Percentiles rank a stretch among this genome's conserved stretches.
Evolutionary conservation across 176 grass and related monocot genomes (phyloP).

Genomic region (Oryza meyeriana): DNA sequence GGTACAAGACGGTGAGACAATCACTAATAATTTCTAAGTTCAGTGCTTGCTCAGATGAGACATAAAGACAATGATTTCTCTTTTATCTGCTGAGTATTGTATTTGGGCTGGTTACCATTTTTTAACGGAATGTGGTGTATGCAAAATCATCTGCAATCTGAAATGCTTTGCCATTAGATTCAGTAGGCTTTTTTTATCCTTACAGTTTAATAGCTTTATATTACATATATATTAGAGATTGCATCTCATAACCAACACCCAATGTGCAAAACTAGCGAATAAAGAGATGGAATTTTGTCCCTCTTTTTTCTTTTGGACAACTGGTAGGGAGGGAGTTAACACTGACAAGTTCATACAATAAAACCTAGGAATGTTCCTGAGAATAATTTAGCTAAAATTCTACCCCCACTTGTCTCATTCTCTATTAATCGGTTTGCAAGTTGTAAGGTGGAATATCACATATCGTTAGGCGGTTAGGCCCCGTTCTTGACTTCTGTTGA

Average conservation of each 20-base stretch:
- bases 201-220: not conserved
- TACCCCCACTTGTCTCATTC: not conserved
- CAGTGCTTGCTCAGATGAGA: not conserved
- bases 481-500: not conserved
- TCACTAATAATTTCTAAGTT: not conserved
- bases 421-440: not conserved
- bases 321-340: not conserved
- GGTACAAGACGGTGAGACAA: no score
- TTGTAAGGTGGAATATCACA: conserved; percentile 22
- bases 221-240: not conserved
- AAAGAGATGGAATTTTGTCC: not conserved
- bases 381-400: not conserved
- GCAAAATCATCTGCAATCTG: no score
- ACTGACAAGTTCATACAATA: not conserved
- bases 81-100: not conserved
- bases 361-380: conserved; percentile 2
- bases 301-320: not conserved
- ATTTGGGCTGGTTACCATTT: not conserved
- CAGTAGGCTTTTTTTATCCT: not conserved
- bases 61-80: not conserved
- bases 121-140: not conserved
- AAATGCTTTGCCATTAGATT: not conserved
- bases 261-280: not conserved
- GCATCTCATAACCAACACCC: not conserved
- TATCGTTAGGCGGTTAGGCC: not conserved